Evolutionary conservation across 176 grass and related monocot genomes (phyloP).

Genomic region (Calamus simplicifolius): DNA sequence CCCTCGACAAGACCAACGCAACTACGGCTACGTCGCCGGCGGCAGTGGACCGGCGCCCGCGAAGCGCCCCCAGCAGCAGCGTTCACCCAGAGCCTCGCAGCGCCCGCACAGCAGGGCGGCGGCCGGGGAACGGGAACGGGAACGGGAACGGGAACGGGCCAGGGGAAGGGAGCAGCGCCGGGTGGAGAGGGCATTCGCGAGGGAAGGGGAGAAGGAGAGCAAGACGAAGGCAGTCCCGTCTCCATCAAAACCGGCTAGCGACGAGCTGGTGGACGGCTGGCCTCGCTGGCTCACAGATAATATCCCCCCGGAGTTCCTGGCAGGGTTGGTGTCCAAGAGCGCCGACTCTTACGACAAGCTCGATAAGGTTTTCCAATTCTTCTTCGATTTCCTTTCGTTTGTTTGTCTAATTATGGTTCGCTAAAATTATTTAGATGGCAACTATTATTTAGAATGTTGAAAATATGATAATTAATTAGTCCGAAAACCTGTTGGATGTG

Average conservation of each 20-base stretch:
- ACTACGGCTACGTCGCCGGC: conserved; percentile 8
- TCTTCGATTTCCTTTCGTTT: neutral
- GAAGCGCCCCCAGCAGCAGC: conserved; percentile 18
- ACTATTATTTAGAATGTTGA: neutral
- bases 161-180: neutral
- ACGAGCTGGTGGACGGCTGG: conserved; percentile 55
- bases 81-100: too few relatives aligned
- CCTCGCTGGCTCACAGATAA: conserved; percentile 52
- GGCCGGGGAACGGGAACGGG: neutral
- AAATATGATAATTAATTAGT: neutral
- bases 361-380: conserved; percentile 29
- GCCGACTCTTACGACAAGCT: conserved; percentile 66
- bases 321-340: conserved; percentile 42
- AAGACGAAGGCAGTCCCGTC: too few relatives aligned
- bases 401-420: neutral
- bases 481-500: too few relatives aligned
- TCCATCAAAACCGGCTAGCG: neutral
- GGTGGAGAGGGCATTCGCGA: neutral
- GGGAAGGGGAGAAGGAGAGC: too few relatives aligned
- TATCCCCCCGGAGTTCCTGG: conserved; percentile 37
- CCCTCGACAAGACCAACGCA: conserved; percentile 27
- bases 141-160: neutral
- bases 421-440: neutral
- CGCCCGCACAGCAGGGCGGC: too few relatives aligned
- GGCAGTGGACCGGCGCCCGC: conserved; percentile 6